These are phyloP conservation scores for Globisporangium spinosum DNA, from an alignment of 352 stramenopile species.

Conservation along the genomic window DNA sequence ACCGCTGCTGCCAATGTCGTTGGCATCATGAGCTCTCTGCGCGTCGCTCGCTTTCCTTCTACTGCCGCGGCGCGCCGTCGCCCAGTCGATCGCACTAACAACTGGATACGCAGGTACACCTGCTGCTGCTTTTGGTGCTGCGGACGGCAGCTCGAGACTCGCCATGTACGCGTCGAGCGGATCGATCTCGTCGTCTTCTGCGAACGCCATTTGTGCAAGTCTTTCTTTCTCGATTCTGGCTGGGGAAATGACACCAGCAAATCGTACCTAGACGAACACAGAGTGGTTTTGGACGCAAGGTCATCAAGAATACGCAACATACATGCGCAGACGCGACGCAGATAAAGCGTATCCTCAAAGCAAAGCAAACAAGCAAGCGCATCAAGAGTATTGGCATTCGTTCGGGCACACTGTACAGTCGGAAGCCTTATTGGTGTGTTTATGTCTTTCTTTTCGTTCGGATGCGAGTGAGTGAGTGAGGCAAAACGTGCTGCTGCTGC, in stretches of 20 bases:
- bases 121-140: background rate
- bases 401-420: background rate
- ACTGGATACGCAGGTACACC: background rate
- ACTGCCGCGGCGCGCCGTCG: conserved; percentile 1
- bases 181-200: conserved; percentile 42
- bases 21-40: background rate
- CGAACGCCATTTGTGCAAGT: conserved; percentile 10
- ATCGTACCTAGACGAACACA: background rate
- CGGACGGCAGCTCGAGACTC: conserved; percentile 36
- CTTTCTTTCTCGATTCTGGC: background rate
- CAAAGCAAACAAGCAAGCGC: too few species aligned
- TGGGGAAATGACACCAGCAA: background rate
- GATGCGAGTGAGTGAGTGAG: background rate
- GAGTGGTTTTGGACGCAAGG: too few species aligned
- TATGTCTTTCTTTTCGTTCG: background rate
- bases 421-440: background rate
- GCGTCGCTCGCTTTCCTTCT: background rate
- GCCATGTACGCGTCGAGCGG: conserved; percentile 82
- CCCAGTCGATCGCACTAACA: conserved; percentile 9
- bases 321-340: too few species aligned
- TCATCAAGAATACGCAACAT: too few species aligned
- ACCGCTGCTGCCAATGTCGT: conserved; percentile 1
- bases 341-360: too few species aligned
- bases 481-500: background rate
- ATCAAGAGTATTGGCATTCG: background rate